Percentiles rank a stretch among this genome's conserved stretches.
Evolutionary conservation across 495 filamentous ascomycete genomes (phyloP).

Genomic region (Tuber umbilicatum): DNA sequence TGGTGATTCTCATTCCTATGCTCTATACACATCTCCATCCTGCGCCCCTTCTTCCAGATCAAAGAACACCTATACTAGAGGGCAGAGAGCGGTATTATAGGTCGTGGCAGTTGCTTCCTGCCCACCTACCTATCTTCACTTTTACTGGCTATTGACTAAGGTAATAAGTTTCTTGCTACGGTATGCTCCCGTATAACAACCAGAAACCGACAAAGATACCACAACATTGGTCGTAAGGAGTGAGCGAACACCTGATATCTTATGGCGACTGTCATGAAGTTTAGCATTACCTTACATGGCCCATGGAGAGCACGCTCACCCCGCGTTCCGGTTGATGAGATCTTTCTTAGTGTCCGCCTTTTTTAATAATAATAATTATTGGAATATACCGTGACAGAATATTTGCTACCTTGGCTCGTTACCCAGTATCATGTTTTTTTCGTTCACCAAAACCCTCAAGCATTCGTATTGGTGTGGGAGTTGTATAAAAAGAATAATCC

Average conservation of each 20-base stretch:
- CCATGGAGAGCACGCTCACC: not conserved
- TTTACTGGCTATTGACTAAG: not conserved
- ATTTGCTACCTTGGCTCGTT: not conserved
- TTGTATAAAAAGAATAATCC: not conserved
- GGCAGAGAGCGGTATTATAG: not conserved
- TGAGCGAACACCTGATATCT: not conserved
- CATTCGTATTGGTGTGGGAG: not conserved
- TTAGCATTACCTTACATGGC: not conserved
- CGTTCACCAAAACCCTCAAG: not conserved
- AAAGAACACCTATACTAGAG: not conserved
- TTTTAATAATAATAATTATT: too few species aligned
- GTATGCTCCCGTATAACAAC: not conserved
- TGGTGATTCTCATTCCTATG: not conserved
- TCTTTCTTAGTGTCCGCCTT: not conserved
- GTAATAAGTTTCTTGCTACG: not conserved
- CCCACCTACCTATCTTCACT: not conserved
- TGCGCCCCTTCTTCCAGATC: not conserved
- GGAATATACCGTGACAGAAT: not conserved
- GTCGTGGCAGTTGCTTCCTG: not conserved
- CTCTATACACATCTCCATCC: not conserved
- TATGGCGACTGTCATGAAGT: not conserved
- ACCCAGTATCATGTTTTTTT: not conserved
- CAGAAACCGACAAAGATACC: not conserved
- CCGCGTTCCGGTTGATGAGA: not conserved
- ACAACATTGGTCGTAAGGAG: not conserved